Conservation (phyloP, 306 rosid species). For the Acacia melanoxylon region DNA sequence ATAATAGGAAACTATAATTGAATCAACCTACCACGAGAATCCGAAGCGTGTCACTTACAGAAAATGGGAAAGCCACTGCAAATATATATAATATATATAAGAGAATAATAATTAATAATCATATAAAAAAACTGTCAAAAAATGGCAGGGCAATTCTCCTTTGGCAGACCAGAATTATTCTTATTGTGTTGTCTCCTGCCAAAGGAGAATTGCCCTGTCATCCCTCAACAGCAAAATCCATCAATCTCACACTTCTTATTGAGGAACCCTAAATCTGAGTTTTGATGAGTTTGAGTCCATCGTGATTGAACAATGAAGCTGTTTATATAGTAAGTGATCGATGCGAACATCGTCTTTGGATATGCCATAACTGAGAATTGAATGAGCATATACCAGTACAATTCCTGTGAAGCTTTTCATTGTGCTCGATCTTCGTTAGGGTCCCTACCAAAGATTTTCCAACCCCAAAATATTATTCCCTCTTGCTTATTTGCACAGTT, state of each 20-base stretch:
- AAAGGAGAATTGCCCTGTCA: slow-evolving; percentile 69
- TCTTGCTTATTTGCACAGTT: not conserved
- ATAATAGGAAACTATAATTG: slow-evolving; percentile 1
- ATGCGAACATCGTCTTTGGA: slow-evolving; percentile 46
- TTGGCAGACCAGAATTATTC: slow-evolving; percentile 57
- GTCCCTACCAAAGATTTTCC: slow-evolving; percentile 19
- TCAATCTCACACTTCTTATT: not conserved
- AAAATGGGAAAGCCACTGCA: not conserved
- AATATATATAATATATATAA: not conserved
- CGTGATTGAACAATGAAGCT: not conserved
- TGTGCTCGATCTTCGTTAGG: not conserved
- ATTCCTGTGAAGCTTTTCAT: slow-evolving; percentile 37
- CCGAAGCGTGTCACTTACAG: not conserved
- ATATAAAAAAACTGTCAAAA: slow-evolving; percentile 22
- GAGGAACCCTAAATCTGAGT: slow-evolving; percentile 12
- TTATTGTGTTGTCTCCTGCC: slow-evolving; percentile 43
- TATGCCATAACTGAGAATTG: slow-evolving; percentile 42
- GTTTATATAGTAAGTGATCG: slow-evolving; percentile 23
- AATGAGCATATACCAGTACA: slow-evolving; percentile 43
- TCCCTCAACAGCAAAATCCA: slow-evolving; percentile 51
- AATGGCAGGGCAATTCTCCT: slow-evolving; percentile 97
- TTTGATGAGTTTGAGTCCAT: slow-evolving; percentile 24
- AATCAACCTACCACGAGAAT: not conserved
- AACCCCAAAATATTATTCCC: not conserved
- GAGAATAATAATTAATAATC: not conserved